Conservation (phyloP, 495 filamentous ascomycete genomes). For the Penicillium paradoxum region DNA sequence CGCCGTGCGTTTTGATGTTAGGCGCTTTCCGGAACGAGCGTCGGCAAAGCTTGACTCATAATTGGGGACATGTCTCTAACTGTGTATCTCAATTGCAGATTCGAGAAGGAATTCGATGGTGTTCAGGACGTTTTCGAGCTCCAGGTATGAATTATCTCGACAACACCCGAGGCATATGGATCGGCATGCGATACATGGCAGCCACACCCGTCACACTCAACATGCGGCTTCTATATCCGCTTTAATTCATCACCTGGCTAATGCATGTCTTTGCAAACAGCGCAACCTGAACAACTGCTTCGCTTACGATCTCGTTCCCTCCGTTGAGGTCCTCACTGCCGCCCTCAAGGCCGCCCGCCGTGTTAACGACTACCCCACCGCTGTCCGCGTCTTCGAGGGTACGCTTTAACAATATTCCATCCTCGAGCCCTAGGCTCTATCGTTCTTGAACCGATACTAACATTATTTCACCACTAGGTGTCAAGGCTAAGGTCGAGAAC, state of each 20-base stretch:
- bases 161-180: neutral
- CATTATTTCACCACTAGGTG: conserved; percentile 51
- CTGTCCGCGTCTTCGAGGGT: conserved; percentile 98
- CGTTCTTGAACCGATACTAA: conserved; percentile 4
- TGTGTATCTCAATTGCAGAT: conserved; percentile 53
- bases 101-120: conserved; percentile 96
- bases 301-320: conserved; percentile 98
- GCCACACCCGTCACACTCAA: conserved; percentile 2
- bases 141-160: conserved; percentile 61
- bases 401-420: conserved; percentile 22
- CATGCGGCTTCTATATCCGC: neutral
- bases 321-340: conserved; percentile 83
- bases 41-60: conserved; percentile 1
- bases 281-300: conserved; percentile 99
- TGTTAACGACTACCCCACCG: conserved; percentile 98
- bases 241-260: conserved; percentile 2
- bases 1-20: conserved; percentile 1
- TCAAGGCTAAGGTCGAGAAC: conserved; percentile 99
- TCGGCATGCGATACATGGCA: conserved; percentile 6
- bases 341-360: conserved; percentile 86
- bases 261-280: conserved; percentile 39
- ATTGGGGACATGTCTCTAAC: conserved; percentile 18
- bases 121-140: conserved; percentile 99
- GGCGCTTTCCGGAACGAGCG: conserved; percentile 10
- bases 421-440: neutral